phyloP scores from a whole-genome alignment of 2,329 filamentous ascomycete species.

The Shiraia bambusicola region DNA sequence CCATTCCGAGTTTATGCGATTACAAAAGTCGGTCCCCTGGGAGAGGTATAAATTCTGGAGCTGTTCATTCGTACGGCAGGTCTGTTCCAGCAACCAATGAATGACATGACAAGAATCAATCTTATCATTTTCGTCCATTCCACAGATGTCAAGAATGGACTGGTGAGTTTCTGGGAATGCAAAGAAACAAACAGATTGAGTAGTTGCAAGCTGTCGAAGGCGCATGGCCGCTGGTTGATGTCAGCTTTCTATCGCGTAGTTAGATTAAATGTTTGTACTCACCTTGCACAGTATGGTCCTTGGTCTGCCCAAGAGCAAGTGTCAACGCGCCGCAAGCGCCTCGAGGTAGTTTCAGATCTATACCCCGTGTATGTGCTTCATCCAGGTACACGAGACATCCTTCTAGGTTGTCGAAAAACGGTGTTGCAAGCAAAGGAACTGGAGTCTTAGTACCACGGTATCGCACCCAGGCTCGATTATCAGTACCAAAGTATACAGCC shows the following conservation, averaged over 20 bases:
- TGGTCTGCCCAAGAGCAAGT: constrained; percentile 51
- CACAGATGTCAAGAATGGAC: constrained; percentile 57
- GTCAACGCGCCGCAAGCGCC: constrained; percentile 44
- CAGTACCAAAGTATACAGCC: constrained; percentile 52
- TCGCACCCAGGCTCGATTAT: constrained; percentile 48
- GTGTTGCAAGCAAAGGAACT: constrained; percentile 48
- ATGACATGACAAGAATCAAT: constrained; percentile 56
- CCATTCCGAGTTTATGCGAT: constrained; percentile 52
- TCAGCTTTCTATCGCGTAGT: constrained; percentile 4
- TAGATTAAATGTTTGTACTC: constrained; percentile 5
- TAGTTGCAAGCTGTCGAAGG: constrained; percentile 58
- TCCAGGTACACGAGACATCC: constrained; percentile 66
- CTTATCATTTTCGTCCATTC: constrained; percentile 7
- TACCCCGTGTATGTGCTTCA: constrained; percentile 67
- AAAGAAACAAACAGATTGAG: constrained; percentile 56
- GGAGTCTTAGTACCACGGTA: constrained; percentile 34
- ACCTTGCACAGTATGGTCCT: constrained; percentile 51
- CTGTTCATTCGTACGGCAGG: constrained; percentile 59
- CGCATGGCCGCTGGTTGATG: constrained; percentile 60
- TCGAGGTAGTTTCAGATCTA: constrained; percentile 63
- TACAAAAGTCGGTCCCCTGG: constrained; percentile 63
- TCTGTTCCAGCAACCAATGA: constrained; percentile 63
- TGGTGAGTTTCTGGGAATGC: constrained; percentile 61
- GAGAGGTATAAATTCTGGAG: constrained; percentile 58
- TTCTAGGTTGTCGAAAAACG: constrained; percentile 57